These are phyloP conservation scores for Obelidium mucronatum DNA, from an alignment of 192 early-diverging fungal species.

Conservation along the genomic window DNA sequence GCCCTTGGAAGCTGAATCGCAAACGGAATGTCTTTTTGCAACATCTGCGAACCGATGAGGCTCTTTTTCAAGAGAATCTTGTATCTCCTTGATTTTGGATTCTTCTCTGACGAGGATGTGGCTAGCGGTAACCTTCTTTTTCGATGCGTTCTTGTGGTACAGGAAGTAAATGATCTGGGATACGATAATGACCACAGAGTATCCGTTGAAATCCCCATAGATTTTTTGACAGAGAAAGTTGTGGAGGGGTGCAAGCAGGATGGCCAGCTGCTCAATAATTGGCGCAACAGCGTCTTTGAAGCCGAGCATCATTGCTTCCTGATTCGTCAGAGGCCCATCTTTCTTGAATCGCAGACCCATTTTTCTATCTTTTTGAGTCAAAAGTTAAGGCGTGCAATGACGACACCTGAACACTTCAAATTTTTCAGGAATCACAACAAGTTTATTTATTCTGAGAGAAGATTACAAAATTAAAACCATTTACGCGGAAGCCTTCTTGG, in stretches of 20 bases:
- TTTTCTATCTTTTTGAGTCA: too few species aligned
- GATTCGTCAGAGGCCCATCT: too few species aligned
- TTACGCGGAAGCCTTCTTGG: constrained; percentile 29
- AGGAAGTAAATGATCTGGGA: neutral
- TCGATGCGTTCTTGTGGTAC: neutral
- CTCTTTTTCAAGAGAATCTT: constrained; percentile 7
- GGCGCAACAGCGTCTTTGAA: constrained; percentile 7
- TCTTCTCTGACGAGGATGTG: constrained; percentile 46
- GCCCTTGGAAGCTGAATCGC: constrained; percentile 81
- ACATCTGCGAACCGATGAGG: constrained; percentile 68
- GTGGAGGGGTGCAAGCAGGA: constrained; percentile 7
- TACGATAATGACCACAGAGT: constrained; percentile 9
- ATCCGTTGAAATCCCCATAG: constrained; percentile 8
- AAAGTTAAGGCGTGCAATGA: too few species aligned
- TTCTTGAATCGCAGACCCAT: too few species aligned
- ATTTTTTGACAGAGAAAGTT: constrained; percentile 7
- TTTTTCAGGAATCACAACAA: too few species aligned
- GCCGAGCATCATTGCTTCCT: too few species aligned
- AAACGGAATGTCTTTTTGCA: constrained; percentile 84
- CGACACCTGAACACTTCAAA: too few species aligned
- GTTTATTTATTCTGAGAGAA: too few species aligned
- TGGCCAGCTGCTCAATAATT: neutral
- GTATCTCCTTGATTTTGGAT: constrained; percentile 30
- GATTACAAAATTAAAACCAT: too few species aligned
- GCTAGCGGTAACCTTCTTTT: constrained; percentile 12